Evolutionary conservation across 208 protist species (phyloP), one percentile per base, ranked within the genome.

Genomic region (Polymyxa betae): DNA sequence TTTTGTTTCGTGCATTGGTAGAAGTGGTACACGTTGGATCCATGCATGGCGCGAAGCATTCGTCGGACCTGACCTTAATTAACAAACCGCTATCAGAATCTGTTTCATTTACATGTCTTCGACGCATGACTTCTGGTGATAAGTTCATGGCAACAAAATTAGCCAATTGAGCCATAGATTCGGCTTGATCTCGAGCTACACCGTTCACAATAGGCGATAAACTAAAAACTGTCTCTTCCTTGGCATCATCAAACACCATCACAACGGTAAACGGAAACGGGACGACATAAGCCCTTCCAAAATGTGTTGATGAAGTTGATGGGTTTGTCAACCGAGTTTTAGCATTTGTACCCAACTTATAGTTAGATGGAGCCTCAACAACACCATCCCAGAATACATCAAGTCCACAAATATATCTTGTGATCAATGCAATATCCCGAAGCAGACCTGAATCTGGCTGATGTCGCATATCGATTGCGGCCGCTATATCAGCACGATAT

Each of bases 351-450:
- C 10, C 72, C n/a, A 20, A 40, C 16, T 5, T 20, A 82, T 82
- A 12, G 16, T 82, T 35, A 38, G 5, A 5, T 38, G 5, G 5
- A 29, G 49, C 5, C 49, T 60, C 49, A 29, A 60, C 72, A 82
- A n/a, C 40, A 5, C 72, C 72, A 43, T 82, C 72, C 72, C 72
- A 82, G n/a, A 82, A 82, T 20, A 82, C 72, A n/a, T 82, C 72
- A 5, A 45, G 35, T 40, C 72, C 72, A n/a, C n/a, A 45, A 43
- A 82, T 12, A n/a, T 35, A 40, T 5, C 35, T 5, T 20, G 35
- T n/a, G 16, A 82, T 40, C 35, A 82, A 12, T 12, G 72, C 72
- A 35, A 82, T 35, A 35, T 82, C 72, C 16, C 35, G 35, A 35
- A 43, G 12, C n/a, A 82, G 72, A 82, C 35, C 40, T 38, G 72